Conservation (phyloP, 257 asterid genomes). For the Euphrasia confusa region DNA sequence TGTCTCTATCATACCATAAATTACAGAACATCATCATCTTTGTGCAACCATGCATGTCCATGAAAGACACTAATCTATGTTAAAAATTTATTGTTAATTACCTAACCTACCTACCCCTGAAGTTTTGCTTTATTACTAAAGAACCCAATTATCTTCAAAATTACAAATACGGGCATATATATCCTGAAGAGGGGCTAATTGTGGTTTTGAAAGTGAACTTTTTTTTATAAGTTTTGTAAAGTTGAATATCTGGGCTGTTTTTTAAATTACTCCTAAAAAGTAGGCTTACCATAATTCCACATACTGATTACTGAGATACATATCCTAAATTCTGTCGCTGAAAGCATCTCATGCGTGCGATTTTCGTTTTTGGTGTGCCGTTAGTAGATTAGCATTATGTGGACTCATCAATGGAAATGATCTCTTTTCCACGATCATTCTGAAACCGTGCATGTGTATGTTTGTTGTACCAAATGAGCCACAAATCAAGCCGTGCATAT, state of each 20-base stretch:
- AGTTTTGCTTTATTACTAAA: background rate
- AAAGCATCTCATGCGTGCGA: background rate
- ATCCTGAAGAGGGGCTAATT: background rate
- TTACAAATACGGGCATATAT: background rate
- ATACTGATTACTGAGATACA: background rate
- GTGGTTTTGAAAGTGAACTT: background rate
- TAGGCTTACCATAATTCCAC: background rate
- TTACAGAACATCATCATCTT: constrained; percentile 24
- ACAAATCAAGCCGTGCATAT: constrained; percentile 31
- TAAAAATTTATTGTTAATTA: background rate
- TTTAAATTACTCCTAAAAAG: too few species aligned
- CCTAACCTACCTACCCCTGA: background rate
- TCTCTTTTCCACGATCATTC: background rate
- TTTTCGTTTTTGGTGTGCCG: background rate
- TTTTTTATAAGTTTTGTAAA: background rate
- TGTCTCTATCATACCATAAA: constrained; percentile 19
- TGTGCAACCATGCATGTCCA: constrained; percentile 20
- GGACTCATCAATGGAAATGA: background rate
- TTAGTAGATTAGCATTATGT: background rate
- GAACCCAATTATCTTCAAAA: background rate
- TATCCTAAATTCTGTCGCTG: background rate
- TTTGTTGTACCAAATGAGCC: constrained; percentile 49
- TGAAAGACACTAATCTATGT: constrained; percentile 9
- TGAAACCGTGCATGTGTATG: constrained; percentile 49
- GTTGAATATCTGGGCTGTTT: background rate